Percentiles rank a stretch among this genome's conserved stretches.
These are phyloP conservation scores for Neofusicoccum cordaticola DNA, from an alignment of 2,329 filamentous ascomycete species.

Conservation along the genomic window DNA sequence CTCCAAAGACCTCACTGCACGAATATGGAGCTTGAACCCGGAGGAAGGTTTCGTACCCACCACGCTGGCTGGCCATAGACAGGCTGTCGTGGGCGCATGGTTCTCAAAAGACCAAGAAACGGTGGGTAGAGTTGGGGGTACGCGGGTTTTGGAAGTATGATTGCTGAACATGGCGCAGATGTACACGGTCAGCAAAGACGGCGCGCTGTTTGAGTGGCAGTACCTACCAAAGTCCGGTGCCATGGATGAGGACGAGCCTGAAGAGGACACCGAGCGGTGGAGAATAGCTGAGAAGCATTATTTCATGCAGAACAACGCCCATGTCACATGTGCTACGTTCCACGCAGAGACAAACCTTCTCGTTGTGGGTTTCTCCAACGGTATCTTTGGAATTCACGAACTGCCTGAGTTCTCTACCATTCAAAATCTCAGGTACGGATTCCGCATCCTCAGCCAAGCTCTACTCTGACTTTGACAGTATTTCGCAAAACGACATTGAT, in stretches of 20 bases:
- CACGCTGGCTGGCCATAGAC: constrained; percentile 84
- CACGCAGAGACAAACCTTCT: constrained; percentile 84
- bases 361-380: constrained; percentile 95
- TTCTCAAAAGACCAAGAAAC: constrained; percentile 93
- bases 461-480: constrained; percentile 55
- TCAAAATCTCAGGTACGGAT: constrained; percentile 64
- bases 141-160: background rate
- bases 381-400: constrained; percentile 90
- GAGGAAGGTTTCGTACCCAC: constrained; percentile 89
- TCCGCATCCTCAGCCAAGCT: background rate
- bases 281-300: constrained; percentile 87
- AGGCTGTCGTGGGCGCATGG: constrained; percentile 90
- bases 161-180: constrained; percentile 48
- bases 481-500: constrained; percentile 95
- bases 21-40: constrained; percentile 89
- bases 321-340: constrained; percentile 85
- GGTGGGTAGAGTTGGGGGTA: constrained; percentile 32
- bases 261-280: constrained; percentile 74
- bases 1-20: constrained; percentile 85
- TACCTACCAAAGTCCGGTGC: constrained; percentile 64
- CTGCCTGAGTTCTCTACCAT: constrained; percentile 95
- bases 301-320: constrained; percentile 87
- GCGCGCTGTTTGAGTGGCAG: constrained; percentile 92
- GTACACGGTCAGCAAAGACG: constrained; percentile 94
- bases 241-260: constrained; percentile 48